Evolutionary conservation across 2,329 filamentous ascomycete species (phyloP), one percentile per base, ranked within the genome.

Genomic region (Blastomyces silverae): DNA sequence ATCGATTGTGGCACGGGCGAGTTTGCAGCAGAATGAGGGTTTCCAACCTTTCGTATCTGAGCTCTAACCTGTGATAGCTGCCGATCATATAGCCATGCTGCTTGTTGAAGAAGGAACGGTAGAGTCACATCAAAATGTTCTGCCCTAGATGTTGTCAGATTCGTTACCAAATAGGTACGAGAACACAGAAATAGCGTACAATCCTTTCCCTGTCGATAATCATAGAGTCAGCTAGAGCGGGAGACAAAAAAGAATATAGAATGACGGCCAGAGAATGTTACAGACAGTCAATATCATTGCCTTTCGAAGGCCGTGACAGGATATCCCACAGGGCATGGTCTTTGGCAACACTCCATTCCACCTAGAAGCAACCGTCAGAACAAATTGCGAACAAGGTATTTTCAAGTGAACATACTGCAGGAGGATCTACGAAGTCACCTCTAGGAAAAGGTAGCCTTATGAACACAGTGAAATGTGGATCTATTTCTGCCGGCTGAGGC

Each of bases 321-420:
- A 96, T 86, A 75, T 90, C 90, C 94, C 94, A 99, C 20, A 99
- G 79, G 11, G 87, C 87, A 66, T 91, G 89, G 73, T 97, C 94
- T 76, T 97, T 97, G 28, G 84, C 81, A 1, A 88, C 84, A 76
- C 92, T 88, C 94, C 94, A 99, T 76, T 91, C 86, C 64, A 94
- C 87, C 91, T 95, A 70, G 20, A 22, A 42, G 71, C 67, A 39
- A 64, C 67, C 42, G 72, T 70, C 64, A 28, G 25, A 60, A 68
- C 66, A 65, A 69, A 65, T 61, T 39, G 42, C 34, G 62, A 34
- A 1, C 20, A 34, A 53, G 15, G 25, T 10, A 42, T 61, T 22
- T 68, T 62, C 59, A 64, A 48, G 22, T 13, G 37, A 42, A 75
- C 84, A 75, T 83, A 92, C 92, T 69, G 89, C 87, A 58, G 91